Base-by-base conservation (phyloP, 2,329 filamentous ascomycete species). In the Fusarium siculi region DNA sequence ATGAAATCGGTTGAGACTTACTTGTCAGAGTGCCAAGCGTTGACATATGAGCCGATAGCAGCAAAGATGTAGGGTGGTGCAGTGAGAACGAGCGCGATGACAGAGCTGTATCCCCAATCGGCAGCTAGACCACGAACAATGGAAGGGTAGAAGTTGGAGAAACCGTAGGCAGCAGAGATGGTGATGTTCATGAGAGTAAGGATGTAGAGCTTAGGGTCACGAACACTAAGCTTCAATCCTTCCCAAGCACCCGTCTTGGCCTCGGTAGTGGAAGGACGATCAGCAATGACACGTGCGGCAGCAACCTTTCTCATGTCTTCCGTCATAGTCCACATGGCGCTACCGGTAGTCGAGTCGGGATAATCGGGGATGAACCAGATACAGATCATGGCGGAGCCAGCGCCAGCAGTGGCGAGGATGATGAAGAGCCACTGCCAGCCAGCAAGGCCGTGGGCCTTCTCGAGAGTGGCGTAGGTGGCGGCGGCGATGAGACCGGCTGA, bases 21-120 rank as follows among this genome's bases (percentile, higher is more conserved):
- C 49, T 67, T 67, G 21, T 67, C 64, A 12, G 64, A 67, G 63
- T 67, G 64, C 64, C 63, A 67, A 0, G 64, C 64, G n/a, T 67
- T 67, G 21, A 67, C 34, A n/a, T 67, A 67, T 2, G 64, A 67
- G 1, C 64, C 64, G 4, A 67, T 52, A 19, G 64, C 64, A 23
- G 64, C 64, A 9, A 67, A 67, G 14, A 67, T 67, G 16, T 67
- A 67, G 0, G 64, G 64, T 0, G 64, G 64, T 3, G 64, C 64
- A 5, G 64, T 67, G 4, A 67, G 64, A 6, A 67, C 64, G 4
- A 67, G 63, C 0, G 64, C 64, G 2, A 67, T 67, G 18, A 67
- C 64, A 2, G 64, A 40, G 14, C 64, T 58, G 12, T 67, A 67
- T 4, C 64, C 64, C 64, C 64, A 67, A 21, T 67, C 53, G 4